Base-by-base conservation (phyloP, 352 stramenopile species). In the Plasmopara halstedii region DNA sequence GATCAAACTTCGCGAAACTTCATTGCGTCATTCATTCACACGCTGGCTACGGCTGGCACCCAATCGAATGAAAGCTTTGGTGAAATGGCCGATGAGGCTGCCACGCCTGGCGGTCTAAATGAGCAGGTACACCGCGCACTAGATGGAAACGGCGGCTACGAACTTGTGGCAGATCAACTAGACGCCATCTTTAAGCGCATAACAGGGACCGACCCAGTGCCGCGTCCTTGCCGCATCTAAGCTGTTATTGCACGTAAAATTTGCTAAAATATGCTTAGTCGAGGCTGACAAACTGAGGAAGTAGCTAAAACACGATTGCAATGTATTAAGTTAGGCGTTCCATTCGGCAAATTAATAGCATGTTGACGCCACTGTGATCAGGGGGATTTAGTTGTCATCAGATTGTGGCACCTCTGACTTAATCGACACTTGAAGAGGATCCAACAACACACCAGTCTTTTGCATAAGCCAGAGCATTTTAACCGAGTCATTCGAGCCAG, bases 151-250 rank as follows among this genome's bases (percentile, higher is more conserved):
- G 82, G 82, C 39, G 73, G 67, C 29, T 93, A 93, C 57, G 79
- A 88, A 31, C 70, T 89, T 8, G 67, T 93, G 27, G 62, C 83
- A 14, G 78, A 93, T 48, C 68, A 93, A 49, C 55, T 93, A 31
- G 82, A 93, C 48, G 78, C 27, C 20, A 93, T 93, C 58, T 86
- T 69, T 61, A 87, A 87, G 60, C 82, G 82, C 32, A 55, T 93
- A 20, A 85, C 78, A 7, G 74, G 72, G 42, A 72, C 50, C 6
- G 75, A 86, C 18, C 72, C 82, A 4, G 82, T 71, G 23, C 53
- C 70, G 22, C 78, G 77, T 42, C 57, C 77, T n/a, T 53, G 45
- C 4, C 61, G 60, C 37, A 57, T 36, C 42, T 79, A 76, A 51
- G 18, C 31, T 50, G 15, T 25, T 41, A 20, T 5, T 39, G 29